A percentile compares a stretch with the other conserved stretches of the same genome.
Conservation (phyloP, 257 asterid species). For the Plantago elongata region DNA sequence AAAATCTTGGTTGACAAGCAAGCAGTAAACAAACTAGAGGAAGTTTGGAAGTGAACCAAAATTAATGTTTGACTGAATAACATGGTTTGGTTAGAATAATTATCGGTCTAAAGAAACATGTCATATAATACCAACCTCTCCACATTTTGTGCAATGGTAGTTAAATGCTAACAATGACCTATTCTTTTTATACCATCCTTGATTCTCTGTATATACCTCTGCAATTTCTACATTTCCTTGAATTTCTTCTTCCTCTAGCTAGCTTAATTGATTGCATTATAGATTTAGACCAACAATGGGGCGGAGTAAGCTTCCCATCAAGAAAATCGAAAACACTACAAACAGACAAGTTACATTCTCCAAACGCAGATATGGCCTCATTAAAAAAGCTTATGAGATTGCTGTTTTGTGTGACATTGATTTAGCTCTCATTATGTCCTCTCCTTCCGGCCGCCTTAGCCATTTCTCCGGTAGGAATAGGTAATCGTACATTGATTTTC, state of each 20-base stretch:
- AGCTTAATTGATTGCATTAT: too few species aligned
- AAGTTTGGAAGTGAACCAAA: too few species aligned
- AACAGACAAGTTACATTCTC: conserved; percentile 75
- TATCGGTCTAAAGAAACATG: conserved; percentile 19
- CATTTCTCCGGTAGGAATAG: conserved; percentile 71
- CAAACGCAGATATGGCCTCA: conserved; percentile 77
- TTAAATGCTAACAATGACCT: conserved; percentile 26
- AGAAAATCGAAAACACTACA: conserved; percentile 35
- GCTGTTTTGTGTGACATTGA: conserved; percentile 72
- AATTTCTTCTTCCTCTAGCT: too few species aligned
- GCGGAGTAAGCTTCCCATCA: too few species aligned
- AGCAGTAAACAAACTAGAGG: too few species aligned
- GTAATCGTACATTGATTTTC: conserved; percentile 17
- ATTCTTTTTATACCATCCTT: conserved; percentile 16
- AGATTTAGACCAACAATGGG: too few species aligned
- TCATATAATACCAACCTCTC: conserved; percentile 16
- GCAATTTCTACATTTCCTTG: too few species aligned
- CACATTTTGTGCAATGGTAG: conserved; percentile 27
- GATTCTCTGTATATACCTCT: too few species aligned
- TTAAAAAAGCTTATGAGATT: conserved; percentile 72
- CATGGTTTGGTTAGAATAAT: conserved; percentile 20
- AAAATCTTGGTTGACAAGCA: too few species aligned
- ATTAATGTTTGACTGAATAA: not conserved
- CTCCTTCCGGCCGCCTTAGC: conserved; percentile 71
- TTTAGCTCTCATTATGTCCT: conserved; percentile 58